Evolutionary conservation across 257 asterid genomes (phyloP), one percentile per base, ranked within the genome.

Genomic region (Mitragyna speciosa): DNA sequence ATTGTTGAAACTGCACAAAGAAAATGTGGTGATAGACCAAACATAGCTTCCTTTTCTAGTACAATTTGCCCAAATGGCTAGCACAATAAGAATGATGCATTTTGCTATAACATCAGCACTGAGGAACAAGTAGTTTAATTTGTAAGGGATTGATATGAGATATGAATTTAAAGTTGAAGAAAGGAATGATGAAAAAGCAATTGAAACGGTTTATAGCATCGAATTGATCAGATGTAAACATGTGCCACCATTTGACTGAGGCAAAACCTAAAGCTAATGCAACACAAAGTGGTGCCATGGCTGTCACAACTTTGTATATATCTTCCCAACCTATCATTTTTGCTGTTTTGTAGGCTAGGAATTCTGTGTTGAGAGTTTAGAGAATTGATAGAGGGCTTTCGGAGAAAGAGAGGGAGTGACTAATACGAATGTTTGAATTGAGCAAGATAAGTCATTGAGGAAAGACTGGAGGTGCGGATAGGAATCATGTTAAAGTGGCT

Each of bases 231-330:
- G 82, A 54, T 45, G 71, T 76, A 59, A 85, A 82, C 82, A 79
- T 82, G 8, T 59, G 78, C 84, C 86, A 85, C 88, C 88, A 85
- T 61, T 48, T 76, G 3, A 79, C 84, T 0, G 88, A 82, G 17
- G 84, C 88, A 36, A 79, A 85, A 7, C 88, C 88, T 67, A 82
- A 77, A 11, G 47, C 30, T 52, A 85, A 65, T 19, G 88, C 84
- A 5, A 76, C 82, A 45, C 77, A 85, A 3, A 85, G 81, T 14
- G 88, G 88, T 59, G 71, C 33, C 88, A 85, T 82, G 64, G 73
- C 78, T 1, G 52, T 73, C 52, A 85, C 78, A 78, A 85, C 86
- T 51, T 82, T 85, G 54, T 85, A 85, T 12, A 79, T 22, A 28
- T 85, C 88, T 20, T 67, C 84, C 81, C 80, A 72, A 17, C 73